A percentile compares a stretch with the other conserved stretches of the same genome.
These are phyloP conservation scores for Mrakia blollopis DNA, from an alignment of 768 basidiomycete genomes.

Conservation along the genomic window DNA sequence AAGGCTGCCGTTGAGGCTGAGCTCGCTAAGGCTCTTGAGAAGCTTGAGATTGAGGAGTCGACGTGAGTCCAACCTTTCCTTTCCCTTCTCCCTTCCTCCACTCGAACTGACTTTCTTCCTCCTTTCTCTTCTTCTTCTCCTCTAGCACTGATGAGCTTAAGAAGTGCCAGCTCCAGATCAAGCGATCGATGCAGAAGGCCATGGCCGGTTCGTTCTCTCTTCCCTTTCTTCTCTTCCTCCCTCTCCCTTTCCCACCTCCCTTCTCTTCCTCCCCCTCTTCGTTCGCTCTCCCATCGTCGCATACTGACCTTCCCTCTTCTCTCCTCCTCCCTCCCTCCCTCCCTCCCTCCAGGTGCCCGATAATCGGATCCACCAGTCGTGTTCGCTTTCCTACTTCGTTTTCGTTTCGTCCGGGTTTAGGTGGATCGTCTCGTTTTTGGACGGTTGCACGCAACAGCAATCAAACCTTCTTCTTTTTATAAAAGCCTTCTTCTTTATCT, in stretches of 20 bases:
- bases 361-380: no score
- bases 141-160: slow-evolving; percentile 66
- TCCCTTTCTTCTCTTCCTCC: not conserved
- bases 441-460: no score
- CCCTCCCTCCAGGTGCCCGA: not conserved
- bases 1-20: slow-evolving; percentile 92
- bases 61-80: slow-evolving; percentile 69
- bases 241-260: not conserved
- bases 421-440: no score
- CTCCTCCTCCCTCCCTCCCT: not conserved
- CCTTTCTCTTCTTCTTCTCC: not conserved
- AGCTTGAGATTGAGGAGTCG: slow-evolving; percentile 95
- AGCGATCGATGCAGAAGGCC: slow-evolving; percentile 96
- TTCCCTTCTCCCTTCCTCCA: not conserved
- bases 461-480: no score
- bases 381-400: no score
- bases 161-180: slow-evolving; percentile 91
- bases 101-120: not conserved
- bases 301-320: no score
- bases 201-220: slow-evolving; percentile 38
- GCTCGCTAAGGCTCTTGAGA: slow-evolving; percentile 96
- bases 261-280: not conserved
- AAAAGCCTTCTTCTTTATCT: no score
- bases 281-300: not conserved
- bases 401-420: not conserved